Evolutionary conservation across 805 yeast genomes (phyloP).

Genomic region (Candida hispaniensis): DNA sequence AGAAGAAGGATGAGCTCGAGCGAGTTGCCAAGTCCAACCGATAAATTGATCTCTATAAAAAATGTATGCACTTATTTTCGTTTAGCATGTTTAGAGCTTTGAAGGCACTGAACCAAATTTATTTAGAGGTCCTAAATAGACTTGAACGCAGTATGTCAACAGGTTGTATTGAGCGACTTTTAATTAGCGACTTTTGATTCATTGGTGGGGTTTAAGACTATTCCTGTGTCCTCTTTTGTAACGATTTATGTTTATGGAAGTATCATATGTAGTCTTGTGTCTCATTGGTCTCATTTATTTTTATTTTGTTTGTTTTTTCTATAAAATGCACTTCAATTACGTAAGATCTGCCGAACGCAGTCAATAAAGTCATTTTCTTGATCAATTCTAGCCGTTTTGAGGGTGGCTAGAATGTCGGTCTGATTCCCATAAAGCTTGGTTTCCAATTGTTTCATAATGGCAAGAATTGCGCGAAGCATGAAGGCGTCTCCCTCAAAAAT

Average conservation of each 20-base stretch:
- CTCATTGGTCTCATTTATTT: no score
- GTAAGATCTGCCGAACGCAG: conserved; percentile 33
- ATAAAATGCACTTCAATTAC: conserved; percentile 1
- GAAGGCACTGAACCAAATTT: no score
- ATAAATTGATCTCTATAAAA: conserved; percentile 38
- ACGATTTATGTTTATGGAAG: no score
- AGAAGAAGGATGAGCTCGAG: conserved; percentile 99
- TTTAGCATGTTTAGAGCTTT: no score
- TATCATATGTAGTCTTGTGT: no score
- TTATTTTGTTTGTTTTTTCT: background rate
- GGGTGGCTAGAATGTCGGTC: conserved; percentile 34
- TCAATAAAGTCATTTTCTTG: conserved; percentile 40
- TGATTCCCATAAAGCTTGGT: conserved; percentile 43
- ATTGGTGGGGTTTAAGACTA: no score
- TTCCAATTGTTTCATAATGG: conserved; percentile 39
- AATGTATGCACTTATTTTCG: no score
- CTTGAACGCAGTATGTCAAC: no score
- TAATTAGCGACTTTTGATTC: no score
- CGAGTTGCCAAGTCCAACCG: conserved; percentile 99
- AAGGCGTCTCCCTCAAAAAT: conserved; percentile 53
- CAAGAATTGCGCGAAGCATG: conserved; percentile 43
- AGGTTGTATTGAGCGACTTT: no score
- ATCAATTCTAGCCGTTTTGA: conserved; percentile 35
- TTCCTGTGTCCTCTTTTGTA: no score
- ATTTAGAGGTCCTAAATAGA: no score